phyloP scores from a whole-genome alignment of 495 filamentous ascomycete species.

The Aspergillus affinis region DNA sequence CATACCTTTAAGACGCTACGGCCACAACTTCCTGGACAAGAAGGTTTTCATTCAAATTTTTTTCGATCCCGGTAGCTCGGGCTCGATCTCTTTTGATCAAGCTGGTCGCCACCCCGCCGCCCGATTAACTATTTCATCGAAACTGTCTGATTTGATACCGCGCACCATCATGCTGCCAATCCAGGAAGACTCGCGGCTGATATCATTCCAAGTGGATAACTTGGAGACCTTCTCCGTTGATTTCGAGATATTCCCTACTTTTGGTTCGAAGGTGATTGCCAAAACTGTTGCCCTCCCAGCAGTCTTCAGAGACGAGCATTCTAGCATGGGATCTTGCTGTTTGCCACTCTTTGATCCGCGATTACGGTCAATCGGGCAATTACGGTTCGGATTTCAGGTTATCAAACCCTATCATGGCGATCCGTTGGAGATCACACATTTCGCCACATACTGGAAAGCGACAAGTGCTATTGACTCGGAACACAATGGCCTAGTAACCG shows the following conservation, averaged over 20 bases:
- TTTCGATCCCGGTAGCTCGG: slow-evolving; percentile 69
- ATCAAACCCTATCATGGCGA: slow-evolving; percentile 96
- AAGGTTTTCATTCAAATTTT: slow-evolving; percentile 91
- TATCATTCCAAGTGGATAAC: slow-evolving; percentile 95
- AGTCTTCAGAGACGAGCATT: slow-evolving; percentile 70
- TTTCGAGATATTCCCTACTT: slow-evolving; percentile 96
- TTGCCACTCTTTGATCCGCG: slow-evolving; percentile 91
- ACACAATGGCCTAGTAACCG: slow-evolving; percentile 84
- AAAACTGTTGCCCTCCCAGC: slow-evolving; percentile 87
- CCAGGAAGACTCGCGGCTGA: slow-evolving; percentile 86
- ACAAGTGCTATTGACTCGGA: slow-evolving; percentile 86
- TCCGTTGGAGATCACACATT: slow-evolving; percentile 92
- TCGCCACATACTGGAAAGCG: slow-evolving; percentile 99
- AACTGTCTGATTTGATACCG: slow-evolving; percentile 91
- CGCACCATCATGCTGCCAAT: slow-evolving; percentile 93
- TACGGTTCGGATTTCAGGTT: slow-evolving; percentile 90
- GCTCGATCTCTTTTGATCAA: slow-evolving; percentile 87
- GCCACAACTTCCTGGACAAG: slow-evolving; percentile 96
- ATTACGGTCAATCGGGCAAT: slow-evolving; percentile 89
- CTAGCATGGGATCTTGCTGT: slow-evolving; percentile 77
- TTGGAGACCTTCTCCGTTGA: slow-evolving; percentile 90
- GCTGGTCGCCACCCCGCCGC: slow-evolving; percentile 94
- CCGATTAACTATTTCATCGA: slow-evolving; percentile 92
- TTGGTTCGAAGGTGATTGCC: slow-evolving; percentile 94
- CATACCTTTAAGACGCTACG: slow-evolving; percentile 89